These are phyloP conservation scores for Fusarium sp. DNA, from an alignment of 2,329 filamentous ascomycete species.

Conservation along the genomic window DNA sequence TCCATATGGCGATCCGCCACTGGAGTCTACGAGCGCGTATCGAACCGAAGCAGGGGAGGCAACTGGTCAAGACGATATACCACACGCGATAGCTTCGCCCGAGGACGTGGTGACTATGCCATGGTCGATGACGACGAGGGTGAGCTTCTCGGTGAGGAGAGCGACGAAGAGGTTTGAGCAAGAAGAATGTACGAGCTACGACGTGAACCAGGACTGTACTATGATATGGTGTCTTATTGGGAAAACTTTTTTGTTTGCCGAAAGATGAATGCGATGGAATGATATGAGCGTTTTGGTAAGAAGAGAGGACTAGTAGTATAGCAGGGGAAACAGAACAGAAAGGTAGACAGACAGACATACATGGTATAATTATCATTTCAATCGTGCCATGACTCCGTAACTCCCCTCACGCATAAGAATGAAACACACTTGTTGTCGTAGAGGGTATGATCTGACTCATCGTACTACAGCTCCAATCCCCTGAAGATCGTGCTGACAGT, in stretches of 20 bases:
- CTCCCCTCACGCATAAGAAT: not conserved
- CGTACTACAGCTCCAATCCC: not conserved
- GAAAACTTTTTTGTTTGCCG: slow-evolving; percentile 9
- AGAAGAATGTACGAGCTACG: slow-evolving; percentile 28
- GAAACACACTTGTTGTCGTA: not conserved
- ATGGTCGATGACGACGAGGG: slow-evolving; percentile 93
- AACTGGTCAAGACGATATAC: slow-evolving; percentile 77
- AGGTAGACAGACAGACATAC: not conserved
- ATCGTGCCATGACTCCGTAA: slow-evolving; percentile 1
- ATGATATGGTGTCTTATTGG: slow-evolving; percentile 22
- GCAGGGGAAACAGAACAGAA: slow-evolving; percentile 22
- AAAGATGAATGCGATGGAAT: slow-evolving; percentile 20
- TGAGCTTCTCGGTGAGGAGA: slow-evolving; percentile 91
- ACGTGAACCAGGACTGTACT: slow-evolving; percentile 17
- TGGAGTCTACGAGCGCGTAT: slow-evolving; percentile 61
- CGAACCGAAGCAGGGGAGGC: slow-evolving; percentile 59
- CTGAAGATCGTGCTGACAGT: slow-evolving; percentile 9
- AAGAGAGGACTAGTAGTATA: not conserved
- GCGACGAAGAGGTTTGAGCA: slow-evolving; percentile 80
- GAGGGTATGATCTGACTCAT: not conserved
- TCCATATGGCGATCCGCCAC: slow-evolving; percentile 75
- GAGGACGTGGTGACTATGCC: slow-evolving; percentile 86
- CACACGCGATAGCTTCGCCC: slow-evolving; percentile 87
- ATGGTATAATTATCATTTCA: slow-evolving; percentile 12
- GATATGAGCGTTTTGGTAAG: slow-evolving; percentile 3